These are phyloP conservation scores for Yamadazyma dendronema DNA, from an alignment of 1,139 yeast genomes.

Conservation along the genomic window DNA sequence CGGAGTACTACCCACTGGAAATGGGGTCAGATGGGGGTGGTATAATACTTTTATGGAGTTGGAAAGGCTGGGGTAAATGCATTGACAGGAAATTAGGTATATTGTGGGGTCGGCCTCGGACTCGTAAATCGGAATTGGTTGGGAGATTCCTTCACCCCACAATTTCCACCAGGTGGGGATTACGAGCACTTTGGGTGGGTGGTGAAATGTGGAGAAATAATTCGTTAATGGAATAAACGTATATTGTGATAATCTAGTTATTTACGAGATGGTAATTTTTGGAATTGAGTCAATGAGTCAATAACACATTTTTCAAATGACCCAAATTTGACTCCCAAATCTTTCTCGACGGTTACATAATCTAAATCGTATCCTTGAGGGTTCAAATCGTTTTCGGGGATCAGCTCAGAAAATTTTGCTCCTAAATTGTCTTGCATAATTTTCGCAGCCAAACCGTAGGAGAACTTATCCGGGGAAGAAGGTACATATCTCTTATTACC, in stretches of 20 bases:
- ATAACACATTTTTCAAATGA: slow-evolving; percentile 29
- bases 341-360: slow-evolving; percentile 24
- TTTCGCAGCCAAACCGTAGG: slow-evolving; percentile 26
- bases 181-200: too few species aligned
- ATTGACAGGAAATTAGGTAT: too few species aligned
- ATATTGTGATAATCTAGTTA: not conserved
- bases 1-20: too few species aligned
- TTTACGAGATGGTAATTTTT: not conserved
- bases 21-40: too few species aligned
- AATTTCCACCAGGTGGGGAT: too few species aligned
- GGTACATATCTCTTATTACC: slow-evolving; percentile 26
- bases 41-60: too few species aligned
- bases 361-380: slow-evolving; percentile 21
- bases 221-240: not conserved
- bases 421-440: slow-evolving; percentile 18
- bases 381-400: slow-evolving; percentile 7
- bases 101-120: too few species aligned
- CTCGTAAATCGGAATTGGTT: too few species aligned
- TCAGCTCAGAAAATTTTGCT: slow-evolving; percentile 8
- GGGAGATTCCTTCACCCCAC: too few species aligned
- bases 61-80: too few species aligned
- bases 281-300: slow-evolving; percentile 39
- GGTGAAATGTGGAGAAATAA: not conserved
- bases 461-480: slow-evolving; percentile 23
- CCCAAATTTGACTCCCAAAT: slow-evolving; percentile 34